Conservation (phyloP, 2,329 filamentous ascomycete species). For the Fusarium sp. region DNA sequence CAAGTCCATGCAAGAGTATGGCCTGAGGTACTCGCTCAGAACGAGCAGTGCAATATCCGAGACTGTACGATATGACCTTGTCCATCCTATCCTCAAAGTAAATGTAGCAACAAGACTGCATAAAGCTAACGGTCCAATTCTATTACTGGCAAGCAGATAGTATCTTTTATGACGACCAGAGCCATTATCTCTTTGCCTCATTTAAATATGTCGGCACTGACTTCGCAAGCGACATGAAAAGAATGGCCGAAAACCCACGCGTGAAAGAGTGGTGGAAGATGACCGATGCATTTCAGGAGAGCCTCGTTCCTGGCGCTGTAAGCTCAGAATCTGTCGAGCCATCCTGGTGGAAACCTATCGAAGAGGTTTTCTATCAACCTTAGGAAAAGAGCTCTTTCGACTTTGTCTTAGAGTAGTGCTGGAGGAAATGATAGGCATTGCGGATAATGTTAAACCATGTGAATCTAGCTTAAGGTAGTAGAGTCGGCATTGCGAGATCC, state of each 20-base stretch:
- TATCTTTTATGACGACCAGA: neutral
- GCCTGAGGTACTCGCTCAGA: neutral
- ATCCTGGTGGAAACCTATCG: neutral
- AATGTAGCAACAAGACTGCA: neutral
- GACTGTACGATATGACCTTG: fast-evolving
- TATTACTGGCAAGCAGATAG: neutral
- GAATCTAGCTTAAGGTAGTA: too few relatives aligned
- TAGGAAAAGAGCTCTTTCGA: fast-evolving
- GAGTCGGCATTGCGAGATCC: neutral
- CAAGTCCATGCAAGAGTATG: neutral
- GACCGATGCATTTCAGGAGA: neutral
- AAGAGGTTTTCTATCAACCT: neutral
- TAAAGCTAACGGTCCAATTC: neutral
- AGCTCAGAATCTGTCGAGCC: neutral
- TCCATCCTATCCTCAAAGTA: fast-evolving
- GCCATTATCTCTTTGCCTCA: neutral
- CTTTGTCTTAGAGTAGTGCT: fast-evolving
- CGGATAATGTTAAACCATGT: neutral
- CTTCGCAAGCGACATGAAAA: neutral
- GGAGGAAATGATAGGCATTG: neutral
- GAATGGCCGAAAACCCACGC: neutral
- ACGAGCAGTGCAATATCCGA: neutral
- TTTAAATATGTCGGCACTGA: neutral
- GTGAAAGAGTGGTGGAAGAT: neutral
- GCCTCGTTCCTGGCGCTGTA: neutral